Percentiles rank a stretch among this genome's conserved stretches.
phyloP scores from a whole-genome alignment of 306 rosid genomes.

The Pterocarpus macrocarpus region DNA sequence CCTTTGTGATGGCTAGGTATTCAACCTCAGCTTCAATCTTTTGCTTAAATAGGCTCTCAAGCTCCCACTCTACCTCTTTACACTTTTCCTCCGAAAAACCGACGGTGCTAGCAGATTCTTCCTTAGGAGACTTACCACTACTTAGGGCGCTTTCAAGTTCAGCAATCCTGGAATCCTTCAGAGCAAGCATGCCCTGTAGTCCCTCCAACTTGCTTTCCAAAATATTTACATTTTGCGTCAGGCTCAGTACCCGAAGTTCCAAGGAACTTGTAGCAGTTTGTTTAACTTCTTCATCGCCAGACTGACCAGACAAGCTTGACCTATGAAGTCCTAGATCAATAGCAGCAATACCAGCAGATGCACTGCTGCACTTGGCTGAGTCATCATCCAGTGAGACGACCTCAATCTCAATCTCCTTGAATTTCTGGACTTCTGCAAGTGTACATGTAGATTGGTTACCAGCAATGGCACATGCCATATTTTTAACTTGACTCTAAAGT shows the following conservation, averaged over 20 bases:
- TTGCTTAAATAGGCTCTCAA: constrained; percentile 65
- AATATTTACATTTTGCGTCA: constrained; percentile 63
- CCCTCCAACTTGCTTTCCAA: constrained; percentile 68
- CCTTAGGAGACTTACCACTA: constrained; percentile 51
- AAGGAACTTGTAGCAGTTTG: constrained; percentile 60
- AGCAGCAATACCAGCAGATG: constrained; percentile 50
- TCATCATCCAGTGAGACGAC: constrained; percentile 51
- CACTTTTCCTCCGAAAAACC: constrained; percentile 53
- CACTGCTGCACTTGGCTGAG: constrained; percentile 55
- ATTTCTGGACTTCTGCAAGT: constrained; percentile 78
- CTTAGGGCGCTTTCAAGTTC: constrained; percentile 74
- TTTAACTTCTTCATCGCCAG: constrained; percentile 57
- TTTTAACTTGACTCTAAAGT: constrained; percentile 21
- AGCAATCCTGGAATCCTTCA: constrained; percentile 65
- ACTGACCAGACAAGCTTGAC: constrained; percentile 52
- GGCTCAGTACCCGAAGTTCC: constrained; percentile 61
- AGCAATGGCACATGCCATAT: constrained; percentile 5
- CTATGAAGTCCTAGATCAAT: constrained; percentile 52
- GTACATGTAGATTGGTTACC: constrained; percentile 33
- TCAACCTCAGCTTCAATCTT: constrained; percentile 83
- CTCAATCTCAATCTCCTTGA: constrained; percentile 69
- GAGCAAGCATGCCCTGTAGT: constrained; percentile 54
- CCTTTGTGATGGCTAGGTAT: constrained; percentile 58
- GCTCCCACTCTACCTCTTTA: constrained; percentile 55
- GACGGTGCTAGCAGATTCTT: constrained; percentile 57